Evolutionary conservation across 2,329 filamentous ascomycete species (phyloP).

Genomic region (Colletotrichum noveboracense): DNA sequence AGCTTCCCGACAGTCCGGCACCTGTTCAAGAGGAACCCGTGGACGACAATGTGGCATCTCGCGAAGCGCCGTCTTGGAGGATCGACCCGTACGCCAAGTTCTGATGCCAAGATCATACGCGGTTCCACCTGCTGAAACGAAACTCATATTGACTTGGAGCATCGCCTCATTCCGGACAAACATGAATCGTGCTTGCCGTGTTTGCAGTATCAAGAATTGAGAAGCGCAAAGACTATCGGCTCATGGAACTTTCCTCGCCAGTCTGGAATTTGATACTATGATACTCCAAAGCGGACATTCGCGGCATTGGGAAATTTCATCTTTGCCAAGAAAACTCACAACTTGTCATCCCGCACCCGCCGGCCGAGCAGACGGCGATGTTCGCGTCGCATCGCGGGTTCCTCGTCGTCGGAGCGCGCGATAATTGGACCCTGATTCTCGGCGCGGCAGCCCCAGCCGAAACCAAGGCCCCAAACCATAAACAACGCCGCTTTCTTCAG

Average conservation of each 20-base stretch:
- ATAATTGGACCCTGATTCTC: neutral
- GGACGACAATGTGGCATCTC: neutral
- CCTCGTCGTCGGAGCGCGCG: neutral
- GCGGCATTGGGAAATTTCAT: neutral
- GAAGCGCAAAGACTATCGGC: fast-evolving
- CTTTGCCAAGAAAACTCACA: neutral
- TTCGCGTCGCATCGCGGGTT: neutral
- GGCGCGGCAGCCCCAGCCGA: neutral
- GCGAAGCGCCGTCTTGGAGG: neutral
- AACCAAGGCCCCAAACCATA: neutral
- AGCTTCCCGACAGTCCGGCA: neutral
- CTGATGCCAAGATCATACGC: neutral
- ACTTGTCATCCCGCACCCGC: neutral
- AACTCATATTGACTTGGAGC: neutral
- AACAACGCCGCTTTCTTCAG: neutral
- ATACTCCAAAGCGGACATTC: neutral
- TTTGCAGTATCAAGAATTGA: neutral
- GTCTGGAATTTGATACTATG: neutral
- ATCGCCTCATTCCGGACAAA: neutral
- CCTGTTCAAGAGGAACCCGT: neutral
- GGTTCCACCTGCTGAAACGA: neutral
- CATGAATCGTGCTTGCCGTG: neutral
- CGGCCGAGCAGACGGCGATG: neutral
- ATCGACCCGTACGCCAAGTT: neutral
- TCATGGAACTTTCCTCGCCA: neutral